phyloP scores from a whole-genome alignment of 306 rosid species.

The Acmispon strigosus region DNA sequence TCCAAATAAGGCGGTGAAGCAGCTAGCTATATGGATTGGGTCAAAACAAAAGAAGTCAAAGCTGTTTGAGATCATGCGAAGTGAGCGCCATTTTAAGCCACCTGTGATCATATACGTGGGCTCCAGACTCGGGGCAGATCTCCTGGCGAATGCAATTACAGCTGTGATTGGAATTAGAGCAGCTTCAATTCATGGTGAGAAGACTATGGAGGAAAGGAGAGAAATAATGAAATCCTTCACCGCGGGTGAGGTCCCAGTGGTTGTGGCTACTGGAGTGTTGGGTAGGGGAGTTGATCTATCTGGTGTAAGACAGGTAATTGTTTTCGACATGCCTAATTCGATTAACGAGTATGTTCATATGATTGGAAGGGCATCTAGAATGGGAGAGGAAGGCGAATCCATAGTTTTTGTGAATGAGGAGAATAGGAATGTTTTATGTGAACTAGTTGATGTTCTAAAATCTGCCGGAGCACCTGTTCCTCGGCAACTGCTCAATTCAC shows the following conservation, averaged over 20 bases:
- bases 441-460: constrained; percentile 45
- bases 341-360: constrained; percentile 77
- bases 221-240: constrained; percentile 61
- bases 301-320: constrained; percentile 70
- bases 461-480: constrained; percentile 71
- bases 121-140: constrained; percentile 83
- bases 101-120: constrained; percentile 63
- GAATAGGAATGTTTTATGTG: constrained; percentile 54
- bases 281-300: constrained; percentile 78
- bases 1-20: constrained; percentile 77
- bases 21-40: constrained; percentile 76
- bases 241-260: constrained; percentile 63
- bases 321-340: constrained; percentile 85
- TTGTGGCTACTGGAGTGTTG: constrained; percentile 85
- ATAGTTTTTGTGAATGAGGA: constrained; percentile 67
- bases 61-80: constrained; percentile 64
- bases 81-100: constrained; percentile 74
- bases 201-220: constrained; percentile 79
- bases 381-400: constrained; percentile 81
- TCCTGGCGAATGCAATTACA: constrained; percentile 64
- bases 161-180: constrained; percentile 62
- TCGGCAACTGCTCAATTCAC: constrained; percentile 56
- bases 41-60: constrained; percentile 77
- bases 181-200: constrained; percentile 76
- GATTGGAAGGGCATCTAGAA: constrained; percentile 83